Conservation (phyloP, 495 filamentous ascomycete genomes). For the Bacidia gigantensis region DNA sequence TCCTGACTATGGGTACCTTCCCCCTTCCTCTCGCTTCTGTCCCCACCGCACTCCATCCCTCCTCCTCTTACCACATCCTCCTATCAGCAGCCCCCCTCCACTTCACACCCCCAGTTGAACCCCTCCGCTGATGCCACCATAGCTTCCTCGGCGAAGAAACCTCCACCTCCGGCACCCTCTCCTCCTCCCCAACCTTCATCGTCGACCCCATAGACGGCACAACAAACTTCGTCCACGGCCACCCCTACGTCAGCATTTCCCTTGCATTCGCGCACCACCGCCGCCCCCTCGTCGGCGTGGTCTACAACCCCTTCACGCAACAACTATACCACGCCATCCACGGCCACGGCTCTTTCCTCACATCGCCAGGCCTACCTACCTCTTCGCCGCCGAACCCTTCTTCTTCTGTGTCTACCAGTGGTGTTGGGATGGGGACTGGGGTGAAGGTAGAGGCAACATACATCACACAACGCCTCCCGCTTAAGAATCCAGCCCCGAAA, state of each 20-base stretch:
- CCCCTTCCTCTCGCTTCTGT: background rate
- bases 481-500: constrained; percentile 37
- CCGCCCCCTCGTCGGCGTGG: constrained; percentile 53
- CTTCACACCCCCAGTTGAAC: background rate
- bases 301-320: constrained; percentile 62
- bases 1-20: constrained; percentile 38
- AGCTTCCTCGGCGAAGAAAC: constrained; percentile 70
- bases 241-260: constrained; percentile 53
- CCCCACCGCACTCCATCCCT: constrained; percentile 12
- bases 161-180: constrained; percentile 50
- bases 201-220: constrained; percentile 77
- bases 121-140: background rate
- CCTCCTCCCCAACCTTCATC: constrained; percentile 58
- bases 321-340: constrained; percentile 51
- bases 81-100: background rate
- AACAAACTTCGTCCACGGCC: constrained; percentile 67
- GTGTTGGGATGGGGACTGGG: too few relatives aligned
- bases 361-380: constrained; percentile 15
- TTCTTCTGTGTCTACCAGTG: background rate
- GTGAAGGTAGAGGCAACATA: constrained; percentile 12
- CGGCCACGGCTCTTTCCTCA: constrained; percentile 48
- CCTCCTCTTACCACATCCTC: background rate
- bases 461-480: constrained; percentile 28
- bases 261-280: constrained; percentile 51
- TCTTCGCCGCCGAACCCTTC: constrained; percentile 1